phyloP scores from a whole-genome alignment of 106 monocot species.

The Acorus calamus region DNA sequence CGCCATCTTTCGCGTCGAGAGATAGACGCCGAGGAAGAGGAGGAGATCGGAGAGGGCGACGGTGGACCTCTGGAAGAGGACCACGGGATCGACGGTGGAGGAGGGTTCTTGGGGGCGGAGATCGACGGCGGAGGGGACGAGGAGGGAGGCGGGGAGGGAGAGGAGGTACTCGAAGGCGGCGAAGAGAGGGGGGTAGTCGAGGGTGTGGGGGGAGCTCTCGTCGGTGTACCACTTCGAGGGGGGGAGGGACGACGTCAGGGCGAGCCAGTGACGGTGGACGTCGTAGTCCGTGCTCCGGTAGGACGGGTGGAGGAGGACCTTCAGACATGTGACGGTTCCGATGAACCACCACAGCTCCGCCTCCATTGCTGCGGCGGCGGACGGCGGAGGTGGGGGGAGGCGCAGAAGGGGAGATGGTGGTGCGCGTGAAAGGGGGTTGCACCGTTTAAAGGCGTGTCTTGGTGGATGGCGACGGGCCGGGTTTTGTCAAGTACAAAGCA shows the following conservation, averaged over 20 bases:
- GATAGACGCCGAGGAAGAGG: constrained; percentile 38
- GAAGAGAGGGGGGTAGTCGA: constrained; percentile 98
- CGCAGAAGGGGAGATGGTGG: neutral
- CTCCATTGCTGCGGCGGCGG: constrained; percentile 5
- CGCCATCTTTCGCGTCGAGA: constrained; percentile 12
- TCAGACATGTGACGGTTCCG: constrained; percentile 43
- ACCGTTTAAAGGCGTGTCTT: too few species aligned
- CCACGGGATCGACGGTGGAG: constrained; percentile 1
- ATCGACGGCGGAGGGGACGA: constrained; percentile 33
- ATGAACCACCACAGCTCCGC: constrained; percentile 28
- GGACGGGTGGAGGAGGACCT: constrained; percentile 66
- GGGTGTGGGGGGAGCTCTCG: constrained; percentile 60
- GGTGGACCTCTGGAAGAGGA: constrained; percentile 58
- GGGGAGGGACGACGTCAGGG: constrained; percentile 75
- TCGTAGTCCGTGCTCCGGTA: constrained; percentile 86
- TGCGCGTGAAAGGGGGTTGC: too few species aligned
- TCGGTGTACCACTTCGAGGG: constrained; percentile 67
- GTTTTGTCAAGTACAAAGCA: too few species aligned
- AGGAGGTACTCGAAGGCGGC: constrained; percentile 77
- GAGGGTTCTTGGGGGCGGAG: neutral
- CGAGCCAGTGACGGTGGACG: constrained; percentile 89
- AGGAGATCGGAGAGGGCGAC: constrained; percentile 40
- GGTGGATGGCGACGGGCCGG: too few species aligned
- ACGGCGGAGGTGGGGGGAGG: neutral
- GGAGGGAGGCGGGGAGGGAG: constrained; percentile 43